Evolutionary conservation across 768 basidiomycete genomes (phyloP), one percentile per base, ranked within the genome.

Genomic region (Candolleomyces eurysporus): DNA sequence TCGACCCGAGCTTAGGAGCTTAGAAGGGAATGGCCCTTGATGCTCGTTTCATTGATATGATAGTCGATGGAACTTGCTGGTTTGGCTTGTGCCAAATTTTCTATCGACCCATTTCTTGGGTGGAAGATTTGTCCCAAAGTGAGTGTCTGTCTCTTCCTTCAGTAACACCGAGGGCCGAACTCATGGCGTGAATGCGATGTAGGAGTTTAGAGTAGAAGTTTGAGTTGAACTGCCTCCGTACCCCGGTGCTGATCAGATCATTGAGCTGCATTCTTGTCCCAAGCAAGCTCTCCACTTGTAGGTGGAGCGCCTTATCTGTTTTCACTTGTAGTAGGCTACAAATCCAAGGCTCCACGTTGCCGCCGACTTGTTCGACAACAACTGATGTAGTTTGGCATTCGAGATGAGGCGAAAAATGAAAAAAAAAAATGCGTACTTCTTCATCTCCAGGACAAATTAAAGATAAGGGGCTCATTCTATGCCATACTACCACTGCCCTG

Each of bases 21-120:
- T n/a, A n/a, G n/a, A 19, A 36, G 30, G 48, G 21, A 22, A 65
- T 48, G 51, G 16, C 59, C 5, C 43, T 16, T 39, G 19, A 60
- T 39, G 63, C 30, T 54, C 36, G 21, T 6, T 36, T 46, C 55
- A 43, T 49, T 21, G 50, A 17, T n/a, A 49, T 56, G 26, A 19
- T 42, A 96, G 93, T 77, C 98, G 32, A 97, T 98, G 94, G 96
- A 98, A 69, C 83, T 98, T 14, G 96, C 96, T 32, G 97, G 97
- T 1, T 78, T 98, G 10, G 89, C 96, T 1, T 96, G 96, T 69
- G 97, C 96, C 0, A 92, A 96, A 71, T 84, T 91, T 0, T 76
- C 11, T 98, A 2, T 87, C 90, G 7, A 88, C 79, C 17, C 97
- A 99, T 78, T 97, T 94, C 70, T 82, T 98, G 1, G 97, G 96